These are phyloP conservation scores for Umbelopsis isabellina DNA, from an alignment of 192 early-diverging fungal species.

Conservation along the genomic window DNA sequence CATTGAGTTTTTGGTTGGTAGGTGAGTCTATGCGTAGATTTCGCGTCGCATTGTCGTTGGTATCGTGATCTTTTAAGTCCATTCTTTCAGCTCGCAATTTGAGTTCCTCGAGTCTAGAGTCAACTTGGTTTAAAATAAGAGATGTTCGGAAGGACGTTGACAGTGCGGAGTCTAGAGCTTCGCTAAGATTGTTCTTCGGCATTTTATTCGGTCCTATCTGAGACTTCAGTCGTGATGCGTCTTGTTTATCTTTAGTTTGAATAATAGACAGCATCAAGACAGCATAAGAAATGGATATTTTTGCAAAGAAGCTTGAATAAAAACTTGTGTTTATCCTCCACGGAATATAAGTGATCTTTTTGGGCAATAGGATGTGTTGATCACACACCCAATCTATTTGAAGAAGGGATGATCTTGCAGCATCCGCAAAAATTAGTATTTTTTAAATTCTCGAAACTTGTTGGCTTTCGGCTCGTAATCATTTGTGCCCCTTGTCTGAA, in stretches of 20 bases:
- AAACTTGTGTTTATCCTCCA: neutral
- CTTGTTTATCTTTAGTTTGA: neutral
- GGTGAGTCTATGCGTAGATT: no score
- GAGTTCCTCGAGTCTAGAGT: conserved; percentile 1
- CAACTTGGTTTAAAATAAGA: conserved; percentile 7
- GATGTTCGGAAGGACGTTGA: neutral
- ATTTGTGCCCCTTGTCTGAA: no score
- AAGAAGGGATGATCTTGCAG: neutral
- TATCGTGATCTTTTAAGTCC: no score
- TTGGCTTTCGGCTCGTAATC: no score
- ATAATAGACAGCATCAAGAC: conserved; percentile 14
- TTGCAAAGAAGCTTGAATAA: neutral
- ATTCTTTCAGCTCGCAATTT: neutral
- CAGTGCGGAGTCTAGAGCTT: conserved; percentile 3
- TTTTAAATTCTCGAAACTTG: no score
- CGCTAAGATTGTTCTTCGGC: neutral
- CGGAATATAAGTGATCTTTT: neutral
- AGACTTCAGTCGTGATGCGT: neutral
- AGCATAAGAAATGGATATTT: neutral
- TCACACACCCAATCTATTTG: neutral
- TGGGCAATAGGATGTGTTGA: neutral
- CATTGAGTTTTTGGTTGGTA: no score
- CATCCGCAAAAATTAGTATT: neutral
- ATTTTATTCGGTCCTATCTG: neutral
- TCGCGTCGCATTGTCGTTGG: no score